These are phyloP conservation scores for Microcyclosporella mali DNA, from an alignment of 2,329 filamentous ascomycete genomes.

Conservation along the genomic window DNA sequence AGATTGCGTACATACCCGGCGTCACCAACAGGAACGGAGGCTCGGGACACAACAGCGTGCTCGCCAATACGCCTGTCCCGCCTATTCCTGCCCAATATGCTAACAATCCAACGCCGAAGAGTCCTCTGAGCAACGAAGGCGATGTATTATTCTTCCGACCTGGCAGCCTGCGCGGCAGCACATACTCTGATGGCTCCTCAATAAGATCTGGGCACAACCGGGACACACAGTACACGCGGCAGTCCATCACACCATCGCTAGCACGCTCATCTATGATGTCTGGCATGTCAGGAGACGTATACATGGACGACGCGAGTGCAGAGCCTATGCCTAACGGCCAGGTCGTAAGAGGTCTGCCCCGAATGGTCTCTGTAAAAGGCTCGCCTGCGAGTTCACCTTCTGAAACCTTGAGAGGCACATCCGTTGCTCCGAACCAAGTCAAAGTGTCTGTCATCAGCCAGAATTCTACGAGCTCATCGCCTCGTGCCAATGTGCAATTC, in stretches of 20 bases:
- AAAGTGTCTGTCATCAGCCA: conserved; percentile 6
- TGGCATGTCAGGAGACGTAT: conserved; percentile 56
- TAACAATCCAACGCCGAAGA: conserved; percentile 50
- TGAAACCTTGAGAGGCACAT: background rate
- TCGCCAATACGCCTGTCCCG: conserved; percentile 67
- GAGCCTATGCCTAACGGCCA: conserved; percentile 74
- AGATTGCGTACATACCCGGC: conserved; percentile 97
- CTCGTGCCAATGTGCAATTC: conserved; percentile 17
- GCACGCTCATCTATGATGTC: conserved; percentile 65
- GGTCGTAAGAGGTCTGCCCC: conserved; percentile 79
- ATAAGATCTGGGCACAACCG: conserved; percentile 31
- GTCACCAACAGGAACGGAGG: conserved; percentile 83
- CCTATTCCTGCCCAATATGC: conserved; percentile 63
- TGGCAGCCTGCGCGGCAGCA: conserved; percentile 81
- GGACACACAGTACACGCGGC: conserved; percentile 37
- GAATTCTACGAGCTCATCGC: conserved; percentile 7
- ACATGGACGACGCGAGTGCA: conserved; percentile 83
- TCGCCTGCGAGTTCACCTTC: conserved; percentile 11
- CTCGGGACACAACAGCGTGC: conserved; percentile 24
- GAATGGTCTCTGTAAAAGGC: conserved; percentile 82
- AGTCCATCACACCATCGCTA: conserved; percentile 46
- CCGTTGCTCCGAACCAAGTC: background rate
- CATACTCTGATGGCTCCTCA: conserved; percentile 69
- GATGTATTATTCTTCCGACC: conserved; percentile 94
- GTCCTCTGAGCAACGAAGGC: conserved; percentile 46